Conservation (phyloP, 140 eudicot species). For the Ambrosia hybrid region DNA sequence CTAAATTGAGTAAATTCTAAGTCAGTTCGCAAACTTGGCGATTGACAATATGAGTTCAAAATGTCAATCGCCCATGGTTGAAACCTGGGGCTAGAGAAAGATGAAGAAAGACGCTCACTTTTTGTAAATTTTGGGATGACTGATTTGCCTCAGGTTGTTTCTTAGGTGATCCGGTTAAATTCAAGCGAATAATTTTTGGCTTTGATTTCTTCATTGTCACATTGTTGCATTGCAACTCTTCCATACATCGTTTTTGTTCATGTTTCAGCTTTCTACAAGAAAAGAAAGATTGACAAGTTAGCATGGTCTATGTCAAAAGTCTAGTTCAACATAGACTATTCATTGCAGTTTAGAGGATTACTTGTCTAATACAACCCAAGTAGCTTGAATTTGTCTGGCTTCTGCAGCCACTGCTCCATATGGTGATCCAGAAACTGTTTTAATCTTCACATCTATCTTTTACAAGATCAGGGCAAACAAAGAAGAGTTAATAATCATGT, state of each 20-base stretch:
- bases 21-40: too few relatives aligned
- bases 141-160: conserved; percentile 52
- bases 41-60: too few relatives aligned
- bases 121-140: conserved; percentile 43
- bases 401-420: conserved; percentile 87
- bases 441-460: conserved; percentile 87
- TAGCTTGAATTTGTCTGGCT: conserved; percentile 75
- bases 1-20: too few relatives aligned
- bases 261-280: conserved; percentile 67
- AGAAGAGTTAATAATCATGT: too few relatives aligned
- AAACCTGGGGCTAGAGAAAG: conserved; percentile 71
- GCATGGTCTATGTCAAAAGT: too few relatives aligned
- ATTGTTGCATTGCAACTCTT: too few relatives aligned
- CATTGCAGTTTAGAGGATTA: too few relatives aligned
- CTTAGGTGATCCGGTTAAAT: conserved; percentile 64
- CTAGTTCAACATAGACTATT: too few relatives aligned
- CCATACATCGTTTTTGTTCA: conserved; percentile 83
- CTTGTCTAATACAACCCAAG: too few relatives aligned
- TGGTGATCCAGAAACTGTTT: conserved; percentile 73
- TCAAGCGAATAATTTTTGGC: too few relatives aligned
- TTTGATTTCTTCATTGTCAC: too few relatives aligned
- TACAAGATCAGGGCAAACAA: conserved; percentile 8
- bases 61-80: conserved; percentile 87
- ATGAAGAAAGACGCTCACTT: conserved; percentile 48
- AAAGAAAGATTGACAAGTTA: too few relatives aligned